Percentiles rank a stretch among this genome's conserved stretches.
Conservation (phyloP, 805 yeast genomes). For the Yarrowia hollandica region DNA sequence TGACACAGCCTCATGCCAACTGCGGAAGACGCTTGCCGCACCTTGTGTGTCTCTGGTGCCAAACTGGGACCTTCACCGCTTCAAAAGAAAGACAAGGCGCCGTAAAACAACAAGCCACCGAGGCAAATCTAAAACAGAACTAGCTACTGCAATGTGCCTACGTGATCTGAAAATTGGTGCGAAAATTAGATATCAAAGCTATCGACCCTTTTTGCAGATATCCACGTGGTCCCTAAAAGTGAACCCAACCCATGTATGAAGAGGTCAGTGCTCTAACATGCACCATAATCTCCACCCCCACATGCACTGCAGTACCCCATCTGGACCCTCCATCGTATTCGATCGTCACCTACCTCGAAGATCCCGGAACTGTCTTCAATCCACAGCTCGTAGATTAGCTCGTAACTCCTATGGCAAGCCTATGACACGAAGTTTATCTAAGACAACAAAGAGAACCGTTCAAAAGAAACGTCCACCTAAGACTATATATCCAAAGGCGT, state of each 20-base stretch:
- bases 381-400: neutral
- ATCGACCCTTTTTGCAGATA: neutral
- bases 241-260: too few relatives aligned
- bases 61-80: neutral
- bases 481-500: constrained; percentile 5
- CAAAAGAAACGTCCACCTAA: neutral
- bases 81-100: neutral
- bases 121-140: neutral
- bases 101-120: neutral
- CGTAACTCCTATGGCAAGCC: neutral
- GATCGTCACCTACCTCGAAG: too few relatives aligned
- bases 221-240: too few relatives aligned
- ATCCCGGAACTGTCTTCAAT: neutral
- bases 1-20: neutral
- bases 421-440: neutral
- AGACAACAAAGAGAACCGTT: neutral
- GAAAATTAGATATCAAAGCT: too few relatives aligned
- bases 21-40: neutral
- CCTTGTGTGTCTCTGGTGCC: too few relatives aligned
- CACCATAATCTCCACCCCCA: too few relatives aligned
- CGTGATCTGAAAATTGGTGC: too few relatives aligned
- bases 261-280: too few relatives aligned
- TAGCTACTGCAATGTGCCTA: neutral
- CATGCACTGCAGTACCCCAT: too few relatives aligned
- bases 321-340: too few relatives aligned